These are phyloP conservation scores for Ophiostoma novo-ulmi DNA, from an alignment of 2,329 filamentous ascomycete genomes.

Conservation along the genomic window DNA sequence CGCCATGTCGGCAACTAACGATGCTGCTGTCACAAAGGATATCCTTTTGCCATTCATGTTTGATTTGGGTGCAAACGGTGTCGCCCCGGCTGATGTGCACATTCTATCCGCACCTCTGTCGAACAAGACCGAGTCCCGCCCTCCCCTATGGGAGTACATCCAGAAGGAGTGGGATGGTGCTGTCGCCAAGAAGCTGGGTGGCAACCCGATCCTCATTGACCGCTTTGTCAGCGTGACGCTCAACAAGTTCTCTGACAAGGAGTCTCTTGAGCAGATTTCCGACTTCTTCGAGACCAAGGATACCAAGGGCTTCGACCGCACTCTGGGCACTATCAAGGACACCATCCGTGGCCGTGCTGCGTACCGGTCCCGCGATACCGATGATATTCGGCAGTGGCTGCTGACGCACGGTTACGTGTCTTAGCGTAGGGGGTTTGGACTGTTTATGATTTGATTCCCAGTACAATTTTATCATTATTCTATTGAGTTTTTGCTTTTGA, in stretches of 20 bases:
- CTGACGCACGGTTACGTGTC: conserved; percentile 20
- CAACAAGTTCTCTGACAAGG: conserved; percentile 68
- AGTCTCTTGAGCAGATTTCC: conserved; percentile 69
- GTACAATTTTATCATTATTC: not conserved
- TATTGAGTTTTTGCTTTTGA: not conserved
- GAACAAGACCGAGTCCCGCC: conserved; percentile 66
- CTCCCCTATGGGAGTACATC: conserved; percentile 77
- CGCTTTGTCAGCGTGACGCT: conserved; percentile 77
- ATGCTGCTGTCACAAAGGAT: conserved; percentile 59
- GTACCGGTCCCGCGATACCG: conserved; percentile 73
- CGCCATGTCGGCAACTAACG: conserved; percentile 68
- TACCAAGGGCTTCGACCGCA: conserved; percentile 78
- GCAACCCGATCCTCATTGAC: conserved; percentile 82
- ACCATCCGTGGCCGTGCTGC: conserved; percentile 76
- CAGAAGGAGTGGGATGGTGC: conserved; percentile 72
- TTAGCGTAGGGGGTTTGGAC: not conserved
- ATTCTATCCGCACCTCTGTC: conserved; percentile 69
- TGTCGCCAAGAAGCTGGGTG: conserved; percentile 63
- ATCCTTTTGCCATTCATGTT: conserved; percentile 74
- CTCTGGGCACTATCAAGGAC: conserved; percentile 78
- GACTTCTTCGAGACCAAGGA: conserved; percentile 84
- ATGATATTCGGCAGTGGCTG: conserved; percentile 57
- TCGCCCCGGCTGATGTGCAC: conserved; percentile 83
- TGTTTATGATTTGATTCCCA: not conserved
- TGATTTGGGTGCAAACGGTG: conserved; percentile 54